Percentiles rank a stretch among this genome's conserved stretches.
phyloP scores from a whole-genome alignment of 2,329 filamentous ascomycete genomes.

The Tolypocladium nubicola region DNA sequence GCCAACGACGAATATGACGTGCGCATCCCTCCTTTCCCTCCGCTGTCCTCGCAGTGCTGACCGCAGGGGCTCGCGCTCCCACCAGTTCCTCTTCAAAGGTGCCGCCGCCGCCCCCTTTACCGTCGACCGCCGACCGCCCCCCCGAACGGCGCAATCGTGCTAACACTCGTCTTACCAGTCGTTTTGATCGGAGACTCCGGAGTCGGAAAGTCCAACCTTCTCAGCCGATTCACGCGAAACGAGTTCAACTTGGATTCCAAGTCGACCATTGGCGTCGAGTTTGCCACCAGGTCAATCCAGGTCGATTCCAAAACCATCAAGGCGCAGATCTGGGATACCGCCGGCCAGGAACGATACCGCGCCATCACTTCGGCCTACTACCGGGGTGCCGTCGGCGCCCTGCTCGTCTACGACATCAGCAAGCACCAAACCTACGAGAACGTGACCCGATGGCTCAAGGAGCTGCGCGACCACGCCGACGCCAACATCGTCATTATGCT shows the following conservation, averaged over 20 bases:
- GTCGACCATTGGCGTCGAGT: slow-evolving; percentile 99
- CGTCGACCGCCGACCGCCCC: slow-evolving; percentile 6
- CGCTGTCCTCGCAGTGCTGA: slow-evolving; percentile 17
- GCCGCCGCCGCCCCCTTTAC: slow-evolving; percentile 21
- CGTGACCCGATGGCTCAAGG: slow-evolving; percentile 97
- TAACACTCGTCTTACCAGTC: slow-evolving; percentile 45
- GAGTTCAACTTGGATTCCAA: slow-evolving; percentile 99
- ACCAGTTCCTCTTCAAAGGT: slow-evolving; percentile 99
- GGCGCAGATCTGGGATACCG: slow-evolving; percentile 99
- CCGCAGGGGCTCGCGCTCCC: slow-evolving; percentile 14
- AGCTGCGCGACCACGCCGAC: slow-evolving; percentile 94
- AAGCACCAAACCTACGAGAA: slow-evolving; percentile 99
- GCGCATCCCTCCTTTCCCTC: slow-evolving; percentile 30
- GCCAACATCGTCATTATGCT: slow-evolving; percentile 99
- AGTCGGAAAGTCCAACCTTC: slow-evolving; percentile 98
- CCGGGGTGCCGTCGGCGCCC: slow-evolving; percentile 89
- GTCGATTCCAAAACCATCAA: slow-evolving; percentile 99
- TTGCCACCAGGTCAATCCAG: slow-evolving; percentile 96
- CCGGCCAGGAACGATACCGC: slow-evolving; percentile 96
- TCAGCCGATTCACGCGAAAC: slow-evolving; percentile 98
- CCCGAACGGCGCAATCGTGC: slow-evolving; percentile 10
- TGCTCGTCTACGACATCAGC: slow-evolving; percentile 99
- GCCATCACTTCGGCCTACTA: slow-evolving; percentile 99
- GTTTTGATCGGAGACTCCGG: slow-evolving; percentile 98
- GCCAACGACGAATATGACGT: slow-evolving; percentile 99